Evolutionary conservation across 306 rosid genomes (phyloP), one percentile per base, ranked within the genome.

Genomic region (Cicer cuneatum): DNA sequence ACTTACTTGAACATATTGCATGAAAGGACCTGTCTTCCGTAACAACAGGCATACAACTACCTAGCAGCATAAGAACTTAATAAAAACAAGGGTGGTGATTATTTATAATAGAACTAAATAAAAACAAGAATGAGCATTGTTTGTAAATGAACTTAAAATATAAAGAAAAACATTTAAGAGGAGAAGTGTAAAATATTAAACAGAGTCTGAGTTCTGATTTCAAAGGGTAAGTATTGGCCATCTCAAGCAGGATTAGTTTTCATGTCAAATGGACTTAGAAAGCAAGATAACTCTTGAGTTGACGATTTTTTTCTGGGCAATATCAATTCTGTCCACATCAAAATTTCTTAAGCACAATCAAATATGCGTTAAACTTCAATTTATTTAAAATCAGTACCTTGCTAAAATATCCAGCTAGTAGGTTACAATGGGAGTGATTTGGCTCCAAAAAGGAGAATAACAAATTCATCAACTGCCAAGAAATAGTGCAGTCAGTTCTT

Each of bases 401-500:
- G 90, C 99, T 89, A 77, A 95, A 92, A 85, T 92, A 95, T 76
- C 99, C 99, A 74, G 99, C 99, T 76, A 95, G 83, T 65, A 87
- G 83, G 51, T 92, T 92, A 87, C 92, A 84, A 67, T 90, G 99
- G 52, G 91, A 83, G 69, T 83, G 76, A 54, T 85, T 83, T 63
- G 92, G 93, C 76, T 95, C 92, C 96, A 95, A 72, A 86, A 95
- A 95, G 83, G 97, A 92, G 89, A 95, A 95, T 71, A 95, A 71
- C 81, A 92, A 80, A 81, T 81, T 81, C 98, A 92, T 90, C 89
- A 90, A 83, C 99, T 95, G 97, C 90, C 82, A 82, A 86, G 35
- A 80, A 67, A n/a, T 13, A 65, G 78, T 68, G 62, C 54, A 66
- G 76, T 90, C 73, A 90, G 89, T 69, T 57, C 78, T 40, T 24